Evolutionary conservation across 176 grass and related monocot genomes (phyloP).

Genomic region (Dactylis glomerata): DNA sequence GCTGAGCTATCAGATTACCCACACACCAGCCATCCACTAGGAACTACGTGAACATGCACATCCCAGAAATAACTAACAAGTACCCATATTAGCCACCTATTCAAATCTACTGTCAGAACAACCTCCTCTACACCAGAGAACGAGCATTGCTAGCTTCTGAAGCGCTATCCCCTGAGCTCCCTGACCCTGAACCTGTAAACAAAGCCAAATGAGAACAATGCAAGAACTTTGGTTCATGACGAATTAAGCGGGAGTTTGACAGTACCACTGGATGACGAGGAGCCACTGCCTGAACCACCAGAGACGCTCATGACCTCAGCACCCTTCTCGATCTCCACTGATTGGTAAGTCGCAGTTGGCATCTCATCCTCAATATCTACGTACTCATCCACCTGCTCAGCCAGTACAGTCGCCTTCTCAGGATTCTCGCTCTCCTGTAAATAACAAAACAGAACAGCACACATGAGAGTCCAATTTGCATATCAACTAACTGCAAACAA

Average conservation of each 20-base stretch:
- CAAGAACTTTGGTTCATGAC: neutral
- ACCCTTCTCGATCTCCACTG: too few relatives aligned
- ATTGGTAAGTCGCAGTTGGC: too few relatives aligned
- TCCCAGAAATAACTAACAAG: neutral
- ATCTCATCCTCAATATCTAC: too few relatives aligned
- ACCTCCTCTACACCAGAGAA: slow-evolving; percentile 23
- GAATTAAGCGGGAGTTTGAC: neutral
- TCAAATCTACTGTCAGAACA: slow-evolving; percentile 25
- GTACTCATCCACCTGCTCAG: too few relatives aligned
- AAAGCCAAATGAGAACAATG: neutral
- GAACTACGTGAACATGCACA: slow-evolving; percentile 1
- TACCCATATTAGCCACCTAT: neutral
- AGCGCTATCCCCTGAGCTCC: slow-evolving; percentile 50
- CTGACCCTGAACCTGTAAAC: slow-evolving; percentile 55
- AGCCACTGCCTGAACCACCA: slow-evolving; percentile 56
- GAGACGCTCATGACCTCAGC: slow-evolving; percentile 39
- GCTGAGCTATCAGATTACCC: neutral
- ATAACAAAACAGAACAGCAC: slow-evolving; percentile 13
- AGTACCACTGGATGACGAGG: slow-evolving; percentile 72
- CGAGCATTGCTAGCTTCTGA: slow-evolving; percentile 41
- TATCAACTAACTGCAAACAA: neutral
- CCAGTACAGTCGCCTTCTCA: slow-evolving; percentile 1
- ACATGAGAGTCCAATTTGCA: neutral
- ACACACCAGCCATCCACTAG: slow-evolving; percentile 3
- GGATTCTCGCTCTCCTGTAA: slow-evolving; percentile 40